Evolutionary conservation across 768 basidiomycete genomes (phyloP), one percentile per base, ranked within the genome.

Genomic region (Boletus pseudo-olivaceus): DNA sequence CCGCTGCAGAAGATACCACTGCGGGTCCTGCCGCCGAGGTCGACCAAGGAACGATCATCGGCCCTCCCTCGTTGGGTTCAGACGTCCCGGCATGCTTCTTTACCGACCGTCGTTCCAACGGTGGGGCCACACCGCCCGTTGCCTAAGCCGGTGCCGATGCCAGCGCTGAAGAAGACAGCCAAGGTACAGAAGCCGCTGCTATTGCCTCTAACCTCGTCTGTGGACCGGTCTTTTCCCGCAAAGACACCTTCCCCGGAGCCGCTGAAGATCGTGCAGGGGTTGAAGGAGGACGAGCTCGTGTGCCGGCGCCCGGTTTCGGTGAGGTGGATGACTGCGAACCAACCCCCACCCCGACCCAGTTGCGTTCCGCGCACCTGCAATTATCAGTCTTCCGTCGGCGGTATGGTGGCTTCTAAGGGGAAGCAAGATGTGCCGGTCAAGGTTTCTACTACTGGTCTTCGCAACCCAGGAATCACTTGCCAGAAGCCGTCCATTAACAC

Each of bases 321-420:
- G 27, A 20, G 11, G 9, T 8, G 15, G 4, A 29, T 17, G 10
- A 15, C 10, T 17, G 5, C 14, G 38, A n/a, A 27, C 1, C 11
- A 45, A 44, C 37, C 17, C n/a, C 33, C 37, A 1, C 20, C 46
- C 5, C 50, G 47, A 17, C 47, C 47, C 0, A 37, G 40, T 34
- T 54, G 57, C n/a, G 7, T 54, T 54, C 57, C 42, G 2, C 10
- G 29, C 7, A 3, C 7, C 3, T 29, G 27, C 9, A 15, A 8
- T 17, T 3, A 26, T 40, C 40, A 1, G 7, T 34, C 49, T 10
- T 39, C 35, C 3, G 20, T 35, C 1, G 8, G 15, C 9, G 5
- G 19, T 15, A 12, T 2, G 8, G 26, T 9, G 1, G 26, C 26
- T 23, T 4, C 10, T 1, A 23, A 23, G 26, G 32, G 10, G 11